phyloP scores from a whole-genome alignment of 768 basidiomycete genomes.

The Suillus clintonianus region DNA sequence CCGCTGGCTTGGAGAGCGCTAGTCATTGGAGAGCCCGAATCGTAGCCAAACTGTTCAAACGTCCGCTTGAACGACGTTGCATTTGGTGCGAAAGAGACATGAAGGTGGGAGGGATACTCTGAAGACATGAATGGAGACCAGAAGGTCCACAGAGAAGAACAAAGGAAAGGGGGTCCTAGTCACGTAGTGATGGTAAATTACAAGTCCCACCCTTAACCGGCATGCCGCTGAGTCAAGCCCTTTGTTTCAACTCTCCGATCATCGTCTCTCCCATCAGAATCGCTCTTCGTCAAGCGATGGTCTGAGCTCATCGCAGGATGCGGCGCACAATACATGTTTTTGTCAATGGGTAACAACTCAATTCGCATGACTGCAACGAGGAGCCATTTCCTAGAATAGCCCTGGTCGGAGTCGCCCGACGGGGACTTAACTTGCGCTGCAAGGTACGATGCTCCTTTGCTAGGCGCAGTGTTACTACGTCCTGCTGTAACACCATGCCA shows the following conservation, averaged over 20 bases:
- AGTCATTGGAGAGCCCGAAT: conserved; percentile 29
- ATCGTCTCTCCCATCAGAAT: background rate
- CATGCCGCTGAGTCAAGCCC: background rate
- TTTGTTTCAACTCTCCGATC: background rate
- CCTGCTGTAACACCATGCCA: background rate
- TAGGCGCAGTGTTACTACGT: background rate
- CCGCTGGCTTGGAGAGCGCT: conserved; percentile 24
- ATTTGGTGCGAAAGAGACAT: conserved; percentile 50
- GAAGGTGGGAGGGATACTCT: conserved; percentile 49
- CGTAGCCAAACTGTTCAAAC: conserved; percentile 47
- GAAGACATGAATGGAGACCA: conserved; percentile 5
- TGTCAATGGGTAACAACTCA: background rate
- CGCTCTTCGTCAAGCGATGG: background rate
- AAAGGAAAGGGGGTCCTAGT: conserved; percentile 6
- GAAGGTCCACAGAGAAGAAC: conserved; percentile 1
- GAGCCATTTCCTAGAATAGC: background rate
- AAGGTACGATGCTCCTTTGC: background rate
- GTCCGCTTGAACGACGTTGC: conserved; percentile 62
- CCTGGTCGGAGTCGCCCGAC: background rate
- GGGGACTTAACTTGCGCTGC: background rate
- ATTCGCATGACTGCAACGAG: conserved; percentile 4
- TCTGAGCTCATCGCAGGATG: background rate
- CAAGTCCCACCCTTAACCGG: conserved; percentile 2
- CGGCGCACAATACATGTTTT: background rate
- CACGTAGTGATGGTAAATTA: background rate